These are phyloP conservation scores for Spergularia azorica DNA, from an alignment of 179 eudicot genomes.

Conservation along the genomic window DNA sequence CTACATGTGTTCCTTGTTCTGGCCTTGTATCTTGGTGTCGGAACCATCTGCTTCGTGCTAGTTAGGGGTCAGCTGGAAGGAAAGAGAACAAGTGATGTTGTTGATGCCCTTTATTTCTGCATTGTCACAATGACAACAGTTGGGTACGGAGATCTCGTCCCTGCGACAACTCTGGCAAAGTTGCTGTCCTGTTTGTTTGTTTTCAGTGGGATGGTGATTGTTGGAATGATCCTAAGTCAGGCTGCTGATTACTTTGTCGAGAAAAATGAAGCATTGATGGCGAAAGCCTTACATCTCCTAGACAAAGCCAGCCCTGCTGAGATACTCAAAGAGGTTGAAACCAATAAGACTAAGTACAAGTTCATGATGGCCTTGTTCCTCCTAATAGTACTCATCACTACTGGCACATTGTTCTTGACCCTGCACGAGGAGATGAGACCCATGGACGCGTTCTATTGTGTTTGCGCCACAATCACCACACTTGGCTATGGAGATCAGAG, in stretches of 20 bases:
- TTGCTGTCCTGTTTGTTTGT: conserved; percentile 77
- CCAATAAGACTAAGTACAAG: conserved; percentile 62
- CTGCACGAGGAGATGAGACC: conserved; percentile 55
- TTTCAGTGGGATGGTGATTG: conserved; percentile 72
- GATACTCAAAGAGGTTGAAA: conserved; percentile 52
- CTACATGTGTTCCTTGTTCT: conserved; percentile 44
- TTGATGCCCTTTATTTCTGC: conserved; percentile 86
- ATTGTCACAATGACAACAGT: conserved; percentile 92
- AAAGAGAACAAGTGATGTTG: conserved; percentile 52
- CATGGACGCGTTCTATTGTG: conserved; percentile 81
- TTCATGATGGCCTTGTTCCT: conserved; percentile 34
- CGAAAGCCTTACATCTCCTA: conserved; percentile 48
- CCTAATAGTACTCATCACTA: conserved; percentile 43
- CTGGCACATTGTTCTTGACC: conserved; percentile 58
- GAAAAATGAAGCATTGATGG: conserved; percentile 63
- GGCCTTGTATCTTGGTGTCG: conserved; percentile 52
- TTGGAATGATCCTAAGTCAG: conserved; percentile 58
- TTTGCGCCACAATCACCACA: conserved; percentile 77
- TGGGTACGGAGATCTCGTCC: conserved; percentile 93
- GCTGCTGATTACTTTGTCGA: conserved; percentile 81
- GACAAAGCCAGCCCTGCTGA: conserved; percentile 41
- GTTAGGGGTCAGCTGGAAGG: conserved; percentile 55
- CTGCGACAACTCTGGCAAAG: conserved; percentile 53
- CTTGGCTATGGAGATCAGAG: conserved; percentile 89
- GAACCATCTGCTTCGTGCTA: conserved; percentile 62